Evolutionary conservation across 2,329 filamentous ascomycete species (phyloP), one percentile per base, ranked within the genome.

Genomic region (Amylocarpus encephaloides): DNA sequence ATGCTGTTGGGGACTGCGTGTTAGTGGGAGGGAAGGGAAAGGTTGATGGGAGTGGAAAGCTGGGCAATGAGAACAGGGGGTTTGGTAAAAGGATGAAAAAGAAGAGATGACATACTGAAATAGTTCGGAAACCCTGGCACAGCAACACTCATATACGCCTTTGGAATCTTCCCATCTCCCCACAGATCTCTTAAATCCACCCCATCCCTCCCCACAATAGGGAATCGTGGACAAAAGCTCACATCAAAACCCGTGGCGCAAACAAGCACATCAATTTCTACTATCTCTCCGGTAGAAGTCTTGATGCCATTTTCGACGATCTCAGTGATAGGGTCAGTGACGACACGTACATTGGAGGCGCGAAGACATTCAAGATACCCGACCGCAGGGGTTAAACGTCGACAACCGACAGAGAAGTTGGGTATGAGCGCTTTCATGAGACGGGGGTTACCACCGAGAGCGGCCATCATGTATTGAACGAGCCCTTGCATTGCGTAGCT

Each of bases 351-450:
- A 32, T 70, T 68, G 3, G 55, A 38, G 50, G 63, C 56, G 22
- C 64, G 58, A 6, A 70, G 54, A 1, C 66, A 61, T 35, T 69
- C 66, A 33, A 69, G 63, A 50, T 69, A 70, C 18, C 67, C 65
- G 1, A 67, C 59, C 1, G 68, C 70, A 1, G 71, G 70, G 0
- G 70, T 68, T 26, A 71, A 63, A 0, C 68, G 67, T 43, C 64
- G 67, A 59, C 63, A 72, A 12, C 74, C 73, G 6, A 56, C 48
- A 56, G 68, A 61, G 62, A 71, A 76, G 33, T 60, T 59, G 12
- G 69, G 70, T 41, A 71, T 66, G 35, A 71, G 65, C 19, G 70
- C 68, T 50, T 73, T 68, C 64, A 74, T 75, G 6, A 80, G 74
- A 45, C 64, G 63, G 55, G 74, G 67, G 56, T 81, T 70, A 6